These are phyloP conservation scores for Proliferodiscus dingleyae DNA, from an alignment of 2,329 filamentous ascomycete species.

Conservation along the genomic window DNA sequence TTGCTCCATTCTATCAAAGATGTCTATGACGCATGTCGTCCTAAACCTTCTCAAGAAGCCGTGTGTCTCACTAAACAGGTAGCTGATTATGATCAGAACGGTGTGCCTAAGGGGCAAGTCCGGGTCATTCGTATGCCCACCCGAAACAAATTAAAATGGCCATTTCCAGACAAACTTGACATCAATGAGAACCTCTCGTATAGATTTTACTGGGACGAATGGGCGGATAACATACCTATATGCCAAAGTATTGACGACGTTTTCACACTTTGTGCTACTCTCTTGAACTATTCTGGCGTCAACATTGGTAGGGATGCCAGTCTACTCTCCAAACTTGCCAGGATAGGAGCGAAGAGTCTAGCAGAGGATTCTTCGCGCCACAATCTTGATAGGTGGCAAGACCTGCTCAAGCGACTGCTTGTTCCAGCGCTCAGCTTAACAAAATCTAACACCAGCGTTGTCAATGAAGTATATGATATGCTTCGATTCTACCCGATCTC, in stretches of 20 bases:
- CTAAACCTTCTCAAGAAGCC: conserved; percentile 37
- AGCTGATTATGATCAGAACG: conserved; percentile 57
- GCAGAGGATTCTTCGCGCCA: conserved; percentile 61
- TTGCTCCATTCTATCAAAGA: conserved; percentile 76
- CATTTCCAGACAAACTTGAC: conserved; percentile 72
- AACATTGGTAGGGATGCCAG: conserved; percentile 81
- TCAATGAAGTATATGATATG: conserved; percentile 82
- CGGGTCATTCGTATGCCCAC: conserved; percentile 53
- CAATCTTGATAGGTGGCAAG: conserved; percentile 77
- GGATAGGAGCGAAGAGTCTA: conserved; percentile 76
- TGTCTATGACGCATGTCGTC: conserved; percentile 49
- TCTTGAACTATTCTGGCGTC: conserved; percentile 81
- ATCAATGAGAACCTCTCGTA: conserved; percentile 72
- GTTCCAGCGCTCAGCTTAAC: conserved; percentile 84
- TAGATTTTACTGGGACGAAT: conserved; percentile 96
- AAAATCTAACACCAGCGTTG: conserved; percentile 75
- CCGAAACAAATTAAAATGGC: conserved; percentile 75
- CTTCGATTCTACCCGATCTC: conserved; percentile 72
- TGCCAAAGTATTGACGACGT: conserved; percentile 90
- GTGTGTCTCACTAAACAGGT: conserved; percentile 43
- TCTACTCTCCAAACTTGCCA: conserved; percentile 75
- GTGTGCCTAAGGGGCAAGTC: conserved; percentile 64
- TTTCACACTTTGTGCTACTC: conserved; percentile 76
- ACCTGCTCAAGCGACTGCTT: conserved; percentile 77
- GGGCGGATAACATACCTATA: conserved; percentile 86